Conservation (phyloP, 768 basidiomycete species). For the Leccinellum albellum region DNA sequence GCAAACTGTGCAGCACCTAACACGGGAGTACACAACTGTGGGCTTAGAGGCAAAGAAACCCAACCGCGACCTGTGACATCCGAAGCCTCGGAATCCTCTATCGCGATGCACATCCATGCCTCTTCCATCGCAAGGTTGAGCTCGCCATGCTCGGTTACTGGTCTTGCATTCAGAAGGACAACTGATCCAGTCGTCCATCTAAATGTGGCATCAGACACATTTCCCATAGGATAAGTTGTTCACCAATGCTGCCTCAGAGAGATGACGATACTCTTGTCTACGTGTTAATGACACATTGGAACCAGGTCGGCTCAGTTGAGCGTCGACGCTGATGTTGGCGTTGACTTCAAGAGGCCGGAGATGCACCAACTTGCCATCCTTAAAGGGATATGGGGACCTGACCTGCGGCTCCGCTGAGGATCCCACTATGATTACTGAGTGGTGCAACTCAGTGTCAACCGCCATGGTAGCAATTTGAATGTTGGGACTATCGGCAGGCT, state of each 20-base stretch:
- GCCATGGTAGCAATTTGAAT: neutral
- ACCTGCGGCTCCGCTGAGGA: neutral
- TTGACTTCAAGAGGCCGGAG: neutral
- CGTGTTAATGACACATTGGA: neutral
- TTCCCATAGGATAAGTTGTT: neutral
- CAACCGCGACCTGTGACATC: neutral
- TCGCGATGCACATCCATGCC: neutral
- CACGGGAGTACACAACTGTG: neutral
- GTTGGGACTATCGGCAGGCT: neutral
- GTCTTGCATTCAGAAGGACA: neutral
- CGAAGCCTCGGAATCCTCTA: neutral
- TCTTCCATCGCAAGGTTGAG: neutral
- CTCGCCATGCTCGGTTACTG: neutral
- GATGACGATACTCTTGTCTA: neutral
- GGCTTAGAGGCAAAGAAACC: neutral
- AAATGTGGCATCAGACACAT: neutral
- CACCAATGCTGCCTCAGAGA: slow-evolving; percentile 5
- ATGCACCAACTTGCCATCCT: neutral
- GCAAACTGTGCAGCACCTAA: neutral
- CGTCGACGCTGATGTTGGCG: neutral
- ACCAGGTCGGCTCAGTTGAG: neutral
- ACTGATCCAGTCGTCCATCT: slow-evolving; percentile 1
- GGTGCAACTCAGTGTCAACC: neutral
- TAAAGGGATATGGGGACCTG: neutral
- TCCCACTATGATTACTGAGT: neutral